A percentile compares a stretch with the other conserved stretches of the same genome.
phyloP scores from a whole-genome alignment of 2,329 filamentous ascomycete species.

The Arthrinium puccinioides region DNA sequence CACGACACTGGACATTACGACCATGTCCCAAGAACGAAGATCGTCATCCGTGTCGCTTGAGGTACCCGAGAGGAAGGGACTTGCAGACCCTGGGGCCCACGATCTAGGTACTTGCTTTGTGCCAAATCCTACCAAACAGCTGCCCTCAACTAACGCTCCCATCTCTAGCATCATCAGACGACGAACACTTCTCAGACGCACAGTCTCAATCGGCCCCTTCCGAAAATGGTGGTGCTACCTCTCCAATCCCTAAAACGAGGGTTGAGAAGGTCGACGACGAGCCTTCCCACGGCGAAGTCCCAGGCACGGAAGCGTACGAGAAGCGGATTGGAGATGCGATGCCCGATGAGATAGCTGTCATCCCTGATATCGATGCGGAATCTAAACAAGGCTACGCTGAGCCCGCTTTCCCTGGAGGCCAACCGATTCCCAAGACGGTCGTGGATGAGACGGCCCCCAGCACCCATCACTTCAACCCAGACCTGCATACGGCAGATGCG shows the following conservation, averaged over 20 bases:
- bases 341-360: slow-evolving; percentile 53
- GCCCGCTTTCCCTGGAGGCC: slow-evolving; percentile 25
- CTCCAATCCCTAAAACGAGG: slow-evolving; percentile 50
- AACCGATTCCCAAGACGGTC: slow-evolving; percentile 42
- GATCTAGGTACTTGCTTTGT: slow-evolving; percentile 44
- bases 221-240: slow-evolving; percentile 31
- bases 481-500: slow-evolving; percentile 42
- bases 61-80: slow-evolving; percentile 26
- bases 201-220: slow-evolving; percentile 40
- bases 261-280: slow-evolving; percentile 53
- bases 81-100: slow-evolving; percentile 51
- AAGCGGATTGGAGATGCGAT: slow-evolving; percentile 49
- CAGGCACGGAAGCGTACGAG: slow-evolving; percentile 50
- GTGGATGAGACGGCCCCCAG: slow-evolving; percentile 45
- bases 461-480: slow-evolving; percentile 34
- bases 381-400: slow-evolving; percentile 15
- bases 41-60: slow-evolving; percentile 24
- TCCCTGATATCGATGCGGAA: slow-evolving; percentile 23
- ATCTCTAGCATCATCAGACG: slow-evolving; percentile 47
- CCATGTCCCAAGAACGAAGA: slow-evolving; percentile 21
- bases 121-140: too few relatives aligned
- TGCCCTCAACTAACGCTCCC: slow-evolving; percentile 7
- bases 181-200: slow-evolving; percentile 63
- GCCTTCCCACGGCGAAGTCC: slow-evolving; percentile 54
- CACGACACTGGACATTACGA: too few relatives aligned